Evolutionary conservation across 2,329 filamentous ascomycete species (phyloP).

Genomic region (Tolypocladium amazonense): DNA sequence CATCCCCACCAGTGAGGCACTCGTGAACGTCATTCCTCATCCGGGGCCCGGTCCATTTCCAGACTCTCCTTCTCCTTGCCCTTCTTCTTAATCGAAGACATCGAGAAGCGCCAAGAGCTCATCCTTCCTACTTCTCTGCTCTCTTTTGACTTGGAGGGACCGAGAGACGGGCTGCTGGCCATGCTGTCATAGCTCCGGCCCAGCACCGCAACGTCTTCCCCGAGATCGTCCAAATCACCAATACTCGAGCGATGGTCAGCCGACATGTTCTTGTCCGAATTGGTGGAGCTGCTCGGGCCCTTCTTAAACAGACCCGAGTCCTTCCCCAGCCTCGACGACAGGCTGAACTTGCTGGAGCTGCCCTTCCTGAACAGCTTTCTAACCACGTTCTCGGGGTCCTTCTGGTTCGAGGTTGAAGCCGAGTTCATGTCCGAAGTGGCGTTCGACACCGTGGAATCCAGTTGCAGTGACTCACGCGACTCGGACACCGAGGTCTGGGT

Average conservation of each 20-base stretch:
- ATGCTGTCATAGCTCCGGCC: constrained; percentile 46
- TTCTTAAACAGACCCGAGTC: constrained; percentile 48
- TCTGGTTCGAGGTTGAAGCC: constrained; percentile 25
- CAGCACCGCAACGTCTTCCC: constrained; percentile 30
- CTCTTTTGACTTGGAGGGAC: constrained; percentile 35
- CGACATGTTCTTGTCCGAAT: constrained; percentile 46
- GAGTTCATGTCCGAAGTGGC: constrained; percentile 42
- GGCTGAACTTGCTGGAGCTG: constrained; percentile 54
- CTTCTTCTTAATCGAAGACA: constrained; percentile 52
- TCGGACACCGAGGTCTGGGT: constrained; percentile 50
- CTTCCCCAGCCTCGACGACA: constrained; percentile 46
- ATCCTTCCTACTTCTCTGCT: constrained; percentile 35
- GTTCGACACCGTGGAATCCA: constrained; percentile 47
- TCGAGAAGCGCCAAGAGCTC: constrained; percentile 43
- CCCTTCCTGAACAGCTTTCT: constrained; percentile 54
- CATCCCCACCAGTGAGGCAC: neutral
- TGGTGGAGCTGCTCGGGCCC: constrained; percentile 43
- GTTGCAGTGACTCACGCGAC: constrained; percentile 45
- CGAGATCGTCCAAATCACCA: constrained; percentile 42
- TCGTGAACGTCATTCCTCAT: constrained; percentile 14
- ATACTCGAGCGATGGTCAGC: constrained; percentile 46
- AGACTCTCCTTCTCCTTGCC: constrained; percentile 44
- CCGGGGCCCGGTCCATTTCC: constrained; percentile 33
- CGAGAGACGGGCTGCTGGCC: constrained; percentile 45
- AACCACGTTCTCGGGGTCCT: constrained; percentile 46